A percentile compares a stretch with the other conserved stretches of the same genome.
Conservation (phyloP, 129 eudicot species). For the Flaveria bidentis region DNA sequence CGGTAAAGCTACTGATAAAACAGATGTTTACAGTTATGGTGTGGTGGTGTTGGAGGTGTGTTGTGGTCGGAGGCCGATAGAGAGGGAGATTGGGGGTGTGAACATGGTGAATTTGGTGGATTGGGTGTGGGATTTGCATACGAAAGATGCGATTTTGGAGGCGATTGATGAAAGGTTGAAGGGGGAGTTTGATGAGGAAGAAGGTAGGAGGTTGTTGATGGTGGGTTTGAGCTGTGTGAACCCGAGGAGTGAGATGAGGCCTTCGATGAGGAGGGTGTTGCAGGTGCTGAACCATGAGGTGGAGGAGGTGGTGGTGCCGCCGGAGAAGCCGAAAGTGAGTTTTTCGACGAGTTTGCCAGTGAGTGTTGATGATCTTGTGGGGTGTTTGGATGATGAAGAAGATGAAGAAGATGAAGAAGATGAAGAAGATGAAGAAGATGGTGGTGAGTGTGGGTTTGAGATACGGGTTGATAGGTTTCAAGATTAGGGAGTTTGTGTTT, state of each 20-base stretch:
- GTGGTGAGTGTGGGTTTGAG: conserved; percentile 12
- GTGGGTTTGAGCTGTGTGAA: conserved; percentile 84
- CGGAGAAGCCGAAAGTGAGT: conserved; percentile 56
- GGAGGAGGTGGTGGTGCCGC: conserved; percentile 54
- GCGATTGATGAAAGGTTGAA: conserved; percentile 62
- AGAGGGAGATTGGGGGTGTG: conserved; percentile 43
- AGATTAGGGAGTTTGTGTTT: conserved; percentile 10
- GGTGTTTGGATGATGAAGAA: conserved; percentile 30
- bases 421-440: no score
- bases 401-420: no score
- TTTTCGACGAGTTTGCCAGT: conserved; percentile 57
- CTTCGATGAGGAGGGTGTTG: conserved; percentile 76
- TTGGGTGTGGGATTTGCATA: conserved; percentile 74
- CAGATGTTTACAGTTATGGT: conserved; percentile 79
- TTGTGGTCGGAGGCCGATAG: conserved; percentile 82
- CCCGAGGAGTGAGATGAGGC: conserved; percentile 68
- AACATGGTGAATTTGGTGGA: conserved; percentile 74
- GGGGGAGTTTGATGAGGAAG: conserved; percentile 52
- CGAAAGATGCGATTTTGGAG: conserved; percentile 53
- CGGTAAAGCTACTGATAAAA: conserved; percentile 77
- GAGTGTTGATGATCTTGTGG: conserved; percentile 57
- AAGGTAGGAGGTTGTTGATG: conserved; percentile 57
- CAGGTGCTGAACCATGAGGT: conserved; percentile 69
- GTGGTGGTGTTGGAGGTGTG: conserved; percentile 78
- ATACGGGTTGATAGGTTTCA: conserved; percentile 10